A percentile compares a stretch with the other conserved stretches of the same genome.
Evolutionary conservation across 225 moss, liverwort and hornwort species (phyloP).

Genomic region (Physcomitrium patens): DNA sequence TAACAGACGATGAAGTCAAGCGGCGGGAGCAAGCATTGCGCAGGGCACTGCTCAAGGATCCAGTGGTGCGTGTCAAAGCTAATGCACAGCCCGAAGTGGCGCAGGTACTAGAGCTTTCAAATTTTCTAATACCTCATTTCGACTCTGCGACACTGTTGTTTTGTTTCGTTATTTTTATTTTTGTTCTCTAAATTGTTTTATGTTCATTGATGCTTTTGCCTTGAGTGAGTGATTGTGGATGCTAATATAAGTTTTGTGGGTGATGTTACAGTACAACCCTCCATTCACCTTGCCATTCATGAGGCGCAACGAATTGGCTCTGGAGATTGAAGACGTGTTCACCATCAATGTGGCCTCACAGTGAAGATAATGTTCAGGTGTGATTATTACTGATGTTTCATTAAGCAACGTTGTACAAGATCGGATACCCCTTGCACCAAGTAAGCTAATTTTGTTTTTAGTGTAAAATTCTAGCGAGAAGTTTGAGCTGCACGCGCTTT

Average conservation of each 20-base stretch:
- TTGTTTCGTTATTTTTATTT: neutral
- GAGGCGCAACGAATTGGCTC: conserved; percentile 81
- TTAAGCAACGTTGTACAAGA: too few species aligned
- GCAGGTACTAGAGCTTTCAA: conserved; percentile 55
- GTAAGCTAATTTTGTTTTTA: too few species aligned
- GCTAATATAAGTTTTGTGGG: conserved; percentile 13
- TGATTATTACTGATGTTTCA: too few species aligned
- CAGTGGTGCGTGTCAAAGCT: conserved; percentile 52
- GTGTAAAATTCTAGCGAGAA: too few species aligned
- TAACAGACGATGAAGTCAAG: conserved; percentile 70
- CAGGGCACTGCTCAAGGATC: conserved; percentile 59
- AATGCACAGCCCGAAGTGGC: conserved; percentile 71
- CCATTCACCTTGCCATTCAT: conserved; percentile 92
- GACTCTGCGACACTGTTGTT: too few species aligned
- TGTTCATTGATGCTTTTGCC: neutral
- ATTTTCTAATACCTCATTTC: too few species aligned
- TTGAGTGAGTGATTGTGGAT: conserved; percentile 3
- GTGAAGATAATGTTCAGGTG: too few species aligned
- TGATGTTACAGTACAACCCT: conserved; percentile 79
- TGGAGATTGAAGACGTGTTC: conserved; percentile 75
- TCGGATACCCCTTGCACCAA: too few species aligned
- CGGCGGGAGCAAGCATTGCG: conserved; percentile 66
- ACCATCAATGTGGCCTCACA: neutral
- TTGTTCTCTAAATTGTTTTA: neutral
- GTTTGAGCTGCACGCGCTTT: too few species aligned